Conservation (phyloP, 768 basidiomycete species). For the Vararia minispora region DNA sequence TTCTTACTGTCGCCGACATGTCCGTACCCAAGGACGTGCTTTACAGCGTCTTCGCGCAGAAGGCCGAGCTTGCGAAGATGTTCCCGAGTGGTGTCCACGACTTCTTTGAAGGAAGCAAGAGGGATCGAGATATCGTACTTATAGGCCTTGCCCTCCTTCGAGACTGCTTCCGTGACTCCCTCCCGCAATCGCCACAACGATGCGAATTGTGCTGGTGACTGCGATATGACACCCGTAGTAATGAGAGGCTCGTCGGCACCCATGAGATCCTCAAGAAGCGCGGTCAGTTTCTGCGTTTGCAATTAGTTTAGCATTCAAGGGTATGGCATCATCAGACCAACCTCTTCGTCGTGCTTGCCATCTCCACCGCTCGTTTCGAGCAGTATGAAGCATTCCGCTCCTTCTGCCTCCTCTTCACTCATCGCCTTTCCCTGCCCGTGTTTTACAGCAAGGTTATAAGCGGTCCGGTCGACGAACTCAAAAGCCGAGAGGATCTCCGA, state of each 20-base stretch:
- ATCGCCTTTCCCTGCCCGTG: constrained; percentile 75
- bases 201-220: constrained; percentile 81
- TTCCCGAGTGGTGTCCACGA: constrained; percentile 73
- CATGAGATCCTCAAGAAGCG: constrained; percentile 68
- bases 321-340: constrained; percentile 24
- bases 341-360: constrained; percentile 89
- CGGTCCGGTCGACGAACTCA: constrained; percentile 86
- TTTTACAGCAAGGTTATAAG: constrained; percentile 75
- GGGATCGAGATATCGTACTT: constrained; percentile 96
- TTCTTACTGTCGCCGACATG: constrained; percentile 90
- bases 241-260: constrained; percentile 66
- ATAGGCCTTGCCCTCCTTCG: constrained; percentile 91
- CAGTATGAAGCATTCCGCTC: constrained; percentile 81
- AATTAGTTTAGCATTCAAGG: too few species aligned
- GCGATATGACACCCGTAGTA: constrained; percentile 84
- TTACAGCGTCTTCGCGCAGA: constrained; percentile 62
- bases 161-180: constrained; percentile 82
- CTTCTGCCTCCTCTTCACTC: constrained; percentile 59
- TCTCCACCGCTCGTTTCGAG: constrained; percentile 93
- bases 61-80: constrained; percentile 60
- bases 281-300: constrained; percentile 75
- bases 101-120: constrained; percentile 71
- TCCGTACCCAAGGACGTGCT: constrained; percentile 85
- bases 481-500: constrained; percentile 97
- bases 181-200: constrained; percentile 90